Conservation (phyloP, 2,329 filamentous ascomycete species). For the Talaromyces verruculosus region DNA sequence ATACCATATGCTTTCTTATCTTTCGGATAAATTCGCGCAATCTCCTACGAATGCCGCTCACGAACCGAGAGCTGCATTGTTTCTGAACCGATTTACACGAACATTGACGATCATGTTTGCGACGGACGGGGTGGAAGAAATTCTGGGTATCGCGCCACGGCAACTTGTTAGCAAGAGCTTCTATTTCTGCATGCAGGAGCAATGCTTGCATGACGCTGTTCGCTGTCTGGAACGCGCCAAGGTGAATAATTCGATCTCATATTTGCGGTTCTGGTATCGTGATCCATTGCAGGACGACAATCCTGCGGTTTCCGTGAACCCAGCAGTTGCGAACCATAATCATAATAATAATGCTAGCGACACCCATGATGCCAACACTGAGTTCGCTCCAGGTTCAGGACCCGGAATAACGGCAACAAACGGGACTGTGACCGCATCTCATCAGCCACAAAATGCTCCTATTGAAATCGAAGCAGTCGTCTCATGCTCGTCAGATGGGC, state of each 20-base stretch:
- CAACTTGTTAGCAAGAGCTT: slow-evolving; percentile 75
- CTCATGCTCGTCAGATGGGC: slow-evolving; percentile 82
- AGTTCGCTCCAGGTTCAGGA: not conserved
- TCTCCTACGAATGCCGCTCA: slow-evolving; percentile 59
- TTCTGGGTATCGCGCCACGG: slow-evolving; percentile 70
- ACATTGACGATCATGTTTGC: slow-evolving; percentile 84
- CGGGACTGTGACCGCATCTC: not conserved
- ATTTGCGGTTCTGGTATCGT: slow-evolving; percentile 80
- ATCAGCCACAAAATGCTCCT: slow-evolving; percentile 37
- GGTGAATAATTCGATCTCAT: slow-evolving; percentile 86
- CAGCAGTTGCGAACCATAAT: not conserved
- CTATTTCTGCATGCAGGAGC: slow-evolving; percentile 80
- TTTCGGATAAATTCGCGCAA: slow-evolving; percentile 72
- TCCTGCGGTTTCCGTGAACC: not conserved
- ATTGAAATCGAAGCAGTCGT: slow-evolving; percentile 77
- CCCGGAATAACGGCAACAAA: not conserved
- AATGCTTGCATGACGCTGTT: slow-evolving; percentile 73
- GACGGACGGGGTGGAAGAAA: slow-evolving; percentile 71
- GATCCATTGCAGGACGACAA: slow-evolving; percentile 61
- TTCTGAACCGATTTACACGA: slow-evolving; percentile 81
- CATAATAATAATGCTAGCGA: not conserved
- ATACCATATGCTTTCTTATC: slow-evolving; percentile 84
- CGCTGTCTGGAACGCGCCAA: slow-evolving; percentile 81
- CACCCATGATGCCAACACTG: not conserved
- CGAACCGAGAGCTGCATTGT: slow-evolving; percentile 79